Percentiles rank a stretch among this genome's conserved stretches.
Evolutionary conservation across 2,329 filamentous ascomycete species (phyloP).

Genomic region (Fusarium nematophilum): DNA sequence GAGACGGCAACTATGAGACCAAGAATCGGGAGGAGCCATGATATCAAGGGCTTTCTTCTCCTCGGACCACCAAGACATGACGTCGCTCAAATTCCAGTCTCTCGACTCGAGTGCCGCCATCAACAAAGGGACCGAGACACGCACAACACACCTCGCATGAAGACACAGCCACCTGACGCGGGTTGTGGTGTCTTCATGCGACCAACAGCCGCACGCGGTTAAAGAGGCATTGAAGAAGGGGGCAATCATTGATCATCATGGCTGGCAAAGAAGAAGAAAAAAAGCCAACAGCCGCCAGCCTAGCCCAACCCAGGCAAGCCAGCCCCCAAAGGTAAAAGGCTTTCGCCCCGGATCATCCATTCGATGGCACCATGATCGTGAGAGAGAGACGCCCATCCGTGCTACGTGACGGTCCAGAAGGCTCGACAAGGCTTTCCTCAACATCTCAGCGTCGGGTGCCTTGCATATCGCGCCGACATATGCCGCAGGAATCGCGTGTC

Average conservation of each 20-base stretch:
- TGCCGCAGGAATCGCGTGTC: too few species aligned
- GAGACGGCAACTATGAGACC: too few species aligned
- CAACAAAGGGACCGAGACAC: conserved; percentile 19
- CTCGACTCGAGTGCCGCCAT: not conserved
- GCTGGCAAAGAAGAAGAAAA: too few species aligned
- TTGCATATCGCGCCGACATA: too few species aligned
- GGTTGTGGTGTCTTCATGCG: conserved; percentile 24
- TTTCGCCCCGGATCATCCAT: not conserved
- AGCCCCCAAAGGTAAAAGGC: conserved; percentile 6
- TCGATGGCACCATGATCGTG: conserved; percentile 9
- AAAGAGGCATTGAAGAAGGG: conserved; percentile 2
- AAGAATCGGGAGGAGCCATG: not conserved
- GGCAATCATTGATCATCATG: not conserved
- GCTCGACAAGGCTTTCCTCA: too few species aligned
- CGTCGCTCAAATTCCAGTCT: conserved; percentile 17
- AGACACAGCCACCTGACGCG: conserved; percentile 33
- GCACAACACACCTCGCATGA: conserved; percentile 25
- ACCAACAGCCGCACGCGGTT: conserved; percentile 7
- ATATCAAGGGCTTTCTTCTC: conserved; percentile 4
- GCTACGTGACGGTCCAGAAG: too few species aligned
- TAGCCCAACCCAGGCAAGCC: conserved; percentile 1
- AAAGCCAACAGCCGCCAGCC: conserved; percentile 4
- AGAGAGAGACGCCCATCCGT: too few species aligned
- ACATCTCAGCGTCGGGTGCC: too few species aligned
- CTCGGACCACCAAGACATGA: conserved; percentile 1